phyloP scores from a whole-genome alignment of 2,329 filamentous ascomycete genomes.

The Colletotrichum sp. region DNA sequence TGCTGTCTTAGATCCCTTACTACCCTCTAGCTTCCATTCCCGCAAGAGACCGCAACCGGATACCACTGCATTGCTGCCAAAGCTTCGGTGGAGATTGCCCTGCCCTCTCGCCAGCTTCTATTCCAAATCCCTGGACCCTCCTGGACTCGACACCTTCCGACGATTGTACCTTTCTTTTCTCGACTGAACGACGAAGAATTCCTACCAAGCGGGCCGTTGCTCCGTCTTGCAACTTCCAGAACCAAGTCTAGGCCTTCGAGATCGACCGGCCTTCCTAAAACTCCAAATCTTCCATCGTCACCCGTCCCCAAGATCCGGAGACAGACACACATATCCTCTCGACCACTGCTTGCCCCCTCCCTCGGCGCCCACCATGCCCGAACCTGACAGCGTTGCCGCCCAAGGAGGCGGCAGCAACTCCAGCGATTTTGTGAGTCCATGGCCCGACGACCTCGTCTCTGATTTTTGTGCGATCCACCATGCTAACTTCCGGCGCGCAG shows the following conservation, averaged over 20 bases:
- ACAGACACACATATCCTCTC: background rate
- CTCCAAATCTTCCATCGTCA: background rate
- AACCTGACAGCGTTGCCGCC: conserved; percentile 40
- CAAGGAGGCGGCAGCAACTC: conserved; percentile 73
- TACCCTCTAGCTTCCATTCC: conserved; percentile 11
- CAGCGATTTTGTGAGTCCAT: conserved; percentile 86
- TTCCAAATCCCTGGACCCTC: conserved; percentile 9
- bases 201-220: background rate
- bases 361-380: conserved; percentile 32
- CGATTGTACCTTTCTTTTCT: background rate
- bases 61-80: conserved; percentile 13
- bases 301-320: background rate
- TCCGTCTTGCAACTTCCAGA: background rate
- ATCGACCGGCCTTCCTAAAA: background rate
- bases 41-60: conserved; percentile 16
- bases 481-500: conserved; percentile 51
- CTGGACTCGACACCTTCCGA: background rate
- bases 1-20: conserved; percentile 13
- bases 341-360: background rate
- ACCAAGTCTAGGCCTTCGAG: background rate
- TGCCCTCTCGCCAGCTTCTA: background rate
- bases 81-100: conserved; percentile 17
- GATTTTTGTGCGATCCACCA: conserved; percentile 1
- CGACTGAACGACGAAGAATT: background rate
- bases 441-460: background rate